Percentiles rank a stretch among this genome's conserved stretches.
Evolutionary conservation across 495 filamentous ascomycete species (phyloP).

Genomic region (Recurvomyces mirabilis): DNA sequence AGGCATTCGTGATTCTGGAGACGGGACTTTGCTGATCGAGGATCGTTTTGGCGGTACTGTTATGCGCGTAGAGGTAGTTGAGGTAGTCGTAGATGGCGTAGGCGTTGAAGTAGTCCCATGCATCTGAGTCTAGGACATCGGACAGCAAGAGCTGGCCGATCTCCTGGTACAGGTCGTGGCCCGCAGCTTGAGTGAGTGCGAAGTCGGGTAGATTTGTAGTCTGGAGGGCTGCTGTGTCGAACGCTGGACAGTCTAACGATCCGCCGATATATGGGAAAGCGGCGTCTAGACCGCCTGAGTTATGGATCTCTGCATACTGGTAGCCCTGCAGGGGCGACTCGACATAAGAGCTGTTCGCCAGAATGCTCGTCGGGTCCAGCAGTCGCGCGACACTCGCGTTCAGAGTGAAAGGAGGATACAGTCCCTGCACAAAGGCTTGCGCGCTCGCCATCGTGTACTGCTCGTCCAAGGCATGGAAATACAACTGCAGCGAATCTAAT

Average conservation of each 20-base stretch:
- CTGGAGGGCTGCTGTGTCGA: slow-evolving; percentile 29
- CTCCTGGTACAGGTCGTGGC: slow-evolving; percentile 40
- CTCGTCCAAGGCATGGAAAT: slow-evolving; percentile 37
- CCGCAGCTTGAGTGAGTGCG: slow-evolving; percentile 29
- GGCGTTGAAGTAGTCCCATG: slow-evolving; percentile 44
- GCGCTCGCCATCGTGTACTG: slow-evolving; percentile 48
- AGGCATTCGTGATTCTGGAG: slow-evolving; percentile 20
- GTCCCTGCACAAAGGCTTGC: slow-evolving; percentile 65
- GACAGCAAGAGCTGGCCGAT: slow-evolving; percentile 28
- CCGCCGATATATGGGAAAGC: slow-evolving; percentile 48
- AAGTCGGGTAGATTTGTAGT: slow-evolving; percentile 36
- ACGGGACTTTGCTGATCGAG: slow-evolving; percentile 3
- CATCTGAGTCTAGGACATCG: slow-evolving; percentile 25
- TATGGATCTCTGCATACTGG: slow-evolving; percentile 57
- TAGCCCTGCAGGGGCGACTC: slow-evolving; percentile 57
- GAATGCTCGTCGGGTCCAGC: slow-evolving; percentile 28
- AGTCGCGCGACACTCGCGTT: slow-evolving; percentile 32
- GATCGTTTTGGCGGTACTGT: slow-evolving; percentile 38
- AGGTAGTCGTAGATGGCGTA: slow-evolving; percentile 60
- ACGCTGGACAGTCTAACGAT: slow-evolving; percentile 41
- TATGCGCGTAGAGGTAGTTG: slow-evolving; percentile 59
- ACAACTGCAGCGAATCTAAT: slow-evolving; percentile 39
- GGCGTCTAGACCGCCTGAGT: slow-evolving; percentile 39
- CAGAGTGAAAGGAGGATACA: slow-evolving; percentile 57
- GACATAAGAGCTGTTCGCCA: slow-evolving; percentile 47